Percentiles rank a stretch among this genome's conserved stretches.
Conservation (phyloP, 2,329 filamentous ascomycete species). For the Lachnellula cervina region DNA sequence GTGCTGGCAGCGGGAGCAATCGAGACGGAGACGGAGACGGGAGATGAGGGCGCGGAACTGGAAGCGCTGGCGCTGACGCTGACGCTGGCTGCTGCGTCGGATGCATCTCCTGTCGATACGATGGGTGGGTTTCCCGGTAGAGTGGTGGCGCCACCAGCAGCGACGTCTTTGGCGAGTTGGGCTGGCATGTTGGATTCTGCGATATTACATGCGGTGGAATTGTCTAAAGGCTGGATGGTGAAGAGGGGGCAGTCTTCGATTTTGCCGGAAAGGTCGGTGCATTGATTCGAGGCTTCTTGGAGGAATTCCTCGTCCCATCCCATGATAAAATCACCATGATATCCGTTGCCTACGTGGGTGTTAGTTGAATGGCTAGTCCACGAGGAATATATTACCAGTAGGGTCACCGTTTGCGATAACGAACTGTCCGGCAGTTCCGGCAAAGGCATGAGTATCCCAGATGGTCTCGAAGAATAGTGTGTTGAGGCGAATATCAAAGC, state of each 20-base stretch:
- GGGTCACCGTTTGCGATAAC: conserved; percentile 74
- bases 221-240: conserved; percentile 54
- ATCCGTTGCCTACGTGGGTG: conserved; percentile 55
- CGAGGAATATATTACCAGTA: conserved; percentile 47
- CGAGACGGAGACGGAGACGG: conserved; percentile 19
- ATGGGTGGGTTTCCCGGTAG: conserved; percentile 63
- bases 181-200: conserved; percentile 44
- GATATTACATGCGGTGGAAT: conserved; percentile 57
- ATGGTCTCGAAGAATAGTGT: conserved; percentile 84
- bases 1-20: conserved; percentile 9
- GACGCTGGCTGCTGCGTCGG: conserved; percentile 14
- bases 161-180: conserved; percentile 54
- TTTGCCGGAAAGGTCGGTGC: conserved; percentile 65
- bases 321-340: conserved; percentile 76
- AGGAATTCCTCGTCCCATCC: conserved; percentile 70
- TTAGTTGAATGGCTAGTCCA: conserved; percentile 5
- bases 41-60: conserved; percentile 1
- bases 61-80: conserved; percentile 11
- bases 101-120: conserved; percentile 37
- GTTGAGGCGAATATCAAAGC: conserved; percentile 62
- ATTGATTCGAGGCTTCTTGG: conserved; percentile 66
- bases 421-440: conserved; percentile 60
- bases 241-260: conserved; percentile 75
- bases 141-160: conserved; percentile 43
- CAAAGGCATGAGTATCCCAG: conserved; percentile 67